Percentiles rank a stretch among this genome's conserved stretches.
Conservation (phyloP, 108 stramenopile species). For the Poteriospumella lacustris region DNA sequence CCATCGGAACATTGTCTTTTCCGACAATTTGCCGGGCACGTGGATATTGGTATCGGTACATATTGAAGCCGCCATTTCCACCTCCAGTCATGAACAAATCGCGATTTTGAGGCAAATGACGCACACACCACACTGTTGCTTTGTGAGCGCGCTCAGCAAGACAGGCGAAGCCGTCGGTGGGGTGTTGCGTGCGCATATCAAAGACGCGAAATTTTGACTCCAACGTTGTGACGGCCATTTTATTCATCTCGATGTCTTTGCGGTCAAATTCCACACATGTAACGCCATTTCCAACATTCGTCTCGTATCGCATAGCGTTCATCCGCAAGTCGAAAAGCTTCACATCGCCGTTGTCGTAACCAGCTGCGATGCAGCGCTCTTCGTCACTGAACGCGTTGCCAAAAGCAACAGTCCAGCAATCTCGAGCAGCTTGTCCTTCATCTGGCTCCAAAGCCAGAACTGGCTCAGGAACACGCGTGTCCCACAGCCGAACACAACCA, state of each 20-base stretch:
- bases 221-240: conserved; percentile 62
- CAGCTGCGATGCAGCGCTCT: conserved; percentile 70
- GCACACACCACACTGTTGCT: conserved; percentile 63
- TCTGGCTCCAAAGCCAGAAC: conserved; percentile 66
- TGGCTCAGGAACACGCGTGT: conserved; percentile 61
- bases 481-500: conserved; percentile 76
- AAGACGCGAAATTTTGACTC: conserved; percentile 73
- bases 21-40: conserved; percentile 38
- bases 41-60: conserved; percentile 78
- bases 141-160: conserved; percentile 69
- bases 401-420: conserved; percentile 80
- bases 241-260: conserved; percentile 82
- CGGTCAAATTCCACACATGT: conserved; percentile 74
- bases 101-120: conserved; percentile 75
- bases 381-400: conserved; percentile 72
- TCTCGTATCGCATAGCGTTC: conserved; percentile 67
- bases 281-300: conserved; percentile 75
- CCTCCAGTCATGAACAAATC: conserved; percentile 76
- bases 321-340: conserved; percentile 69
- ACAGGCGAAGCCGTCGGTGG: conserved; percentile 64
- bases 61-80: conserved; percentile 74
- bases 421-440: conserved; percentile 59
- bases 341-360: conserved; percentile 84
- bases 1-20: conserved; percentile 62
- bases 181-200: conserved; percentile 71